Evolutionary conservation across 257 asterid species (phyloP), one percentile per base, ranked within the genome.

Genomic region (Mentha longifolia): DNA sequence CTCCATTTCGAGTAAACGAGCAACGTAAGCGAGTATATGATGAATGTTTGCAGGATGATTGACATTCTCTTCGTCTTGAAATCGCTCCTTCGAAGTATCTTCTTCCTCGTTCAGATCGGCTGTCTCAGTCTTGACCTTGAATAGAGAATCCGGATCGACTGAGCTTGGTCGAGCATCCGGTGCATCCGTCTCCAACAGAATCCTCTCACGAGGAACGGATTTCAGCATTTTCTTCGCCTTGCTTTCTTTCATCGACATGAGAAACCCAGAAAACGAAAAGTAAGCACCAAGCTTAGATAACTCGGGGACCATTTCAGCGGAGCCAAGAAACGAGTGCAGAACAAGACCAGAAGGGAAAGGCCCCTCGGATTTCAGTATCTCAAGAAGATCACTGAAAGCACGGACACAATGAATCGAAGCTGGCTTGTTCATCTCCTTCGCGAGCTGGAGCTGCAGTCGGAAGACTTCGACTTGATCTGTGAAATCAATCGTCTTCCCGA

Each of bases 301-400:
- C 72, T 84, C 97, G 49, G 90, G 89, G 68, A 95, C 98, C 99
- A 95, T 85, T 77, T 95, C 99, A 28, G 98, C 98, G 58, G 98
- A 88, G 12, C 99, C 99, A 17, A 92, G 86, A 85, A 73, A 95
- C 46, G 99, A 95, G 71, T 95, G 99, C 82, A 92, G 73, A 42
- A 95, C 54, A 42, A 95, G 54, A 7, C 99, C 98, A 22, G 79
- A 73, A 68, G 99, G 98, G 74, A 95, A 90, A 0, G 99, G 99
- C 63, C 98, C 98, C 9, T 41, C 67, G 11, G 93, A 83, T 72
- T 85, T 87, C 47, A 92, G 69, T 54, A 94, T 80, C n/a, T 89
- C 96, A 19, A 92, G 88, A 60, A 95, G 91, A 77, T 95, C 94
- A 10, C 97, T 98, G 63, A 77, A 95, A 64, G 99, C 97, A 39